Evolutionary conservation across 2,329 filamentous ascomycete genomes (phyloP), one percentile per base, ranked within the genome.

Genomic region (Amauroascus niger): DNA sequence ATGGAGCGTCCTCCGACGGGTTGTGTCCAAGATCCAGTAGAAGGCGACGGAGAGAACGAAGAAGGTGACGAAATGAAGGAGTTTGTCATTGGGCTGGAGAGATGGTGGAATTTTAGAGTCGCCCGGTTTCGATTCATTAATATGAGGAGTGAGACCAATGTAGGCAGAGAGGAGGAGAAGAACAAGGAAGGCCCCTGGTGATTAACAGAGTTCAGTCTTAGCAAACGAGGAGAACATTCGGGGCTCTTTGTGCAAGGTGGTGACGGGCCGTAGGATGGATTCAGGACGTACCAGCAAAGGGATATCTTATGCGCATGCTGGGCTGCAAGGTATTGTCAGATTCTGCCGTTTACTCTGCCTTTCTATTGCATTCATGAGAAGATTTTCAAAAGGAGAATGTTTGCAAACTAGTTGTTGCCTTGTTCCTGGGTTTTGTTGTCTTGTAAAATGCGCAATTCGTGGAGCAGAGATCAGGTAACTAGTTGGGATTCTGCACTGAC

Each of bases 21-120:
- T 86, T 50, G 89, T 94, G 69, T 98, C 93, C 63, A 96, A 73
- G 66, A 96, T 87, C 89, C 93, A 98, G 80, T 98, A 98, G 78
- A 97, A 97, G 61, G 80, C 67, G 41, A 78, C 62, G 14, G 91
- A 95, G 51, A 98, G 79, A 60, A 88, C 67, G 77, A 97, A 95
- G 76, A 98, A 97, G 63, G 87, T 90, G 55, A 89, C 58, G 62
- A 87, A 78, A 71, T 97, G 93, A 26, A 97, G 79, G 64, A 86
- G 75, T 71, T 98, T 97, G 78, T 96, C 90, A 75, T 94, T 89
- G 67, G 91, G 79, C 64, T 75, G 71, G 16, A 80, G 75, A 20
- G 66, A 74, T 67, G 67, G 72, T 57, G 62, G 74, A 53, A 69
- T 67, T 35, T 63, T 63, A 18, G 67, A 60, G 2, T 52, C 58